phyloP scores from a whole-genome alignment of 805 yeast species.

The Kockiozyma suomiensis region DNA sequence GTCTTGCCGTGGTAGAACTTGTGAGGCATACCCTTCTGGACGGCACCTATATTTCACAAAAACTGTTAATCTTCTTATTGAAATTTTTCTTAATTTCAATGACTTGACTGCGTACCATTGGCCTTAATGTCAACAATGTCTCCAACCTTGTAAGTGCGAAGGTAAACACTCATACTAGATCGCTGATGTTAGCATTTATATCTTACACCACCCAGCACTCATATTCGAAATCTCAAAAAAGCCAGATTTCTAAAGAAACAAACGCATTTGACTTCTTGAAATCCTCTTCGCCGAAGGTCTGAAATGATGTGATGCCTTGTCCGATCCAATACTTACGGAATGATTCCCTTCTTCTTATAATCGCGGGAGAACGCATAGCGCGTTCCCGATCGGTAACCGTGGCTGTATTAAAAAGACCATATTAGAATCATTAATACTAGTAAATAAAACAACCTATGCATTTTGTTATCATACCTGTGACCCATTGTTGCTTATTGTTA shows the following conservation, averaged over 20 bases:
- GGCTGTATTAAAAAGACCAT: too few relatives aligned
- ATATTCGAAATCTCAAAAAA: neutral
- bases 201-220: too few relatives aligned
- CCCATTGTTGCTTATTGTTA: slow-evolving; percentile 35
- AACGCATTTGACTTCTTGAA: neutral
- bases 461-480: slow-evolving; percentile 34
- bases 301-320: too few relatives aligned
- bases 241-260: too few relatives aligned
- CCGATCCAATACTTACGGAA: slow-evolving; percentile 53
- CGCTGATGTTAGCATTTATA: slow-evolving; percentile 2
- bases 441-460: too few relatives aligned
- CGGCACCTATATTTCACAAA: slow-evolving; percentile 50
- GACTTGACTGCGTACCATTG: slow-evolving; percentile 58
- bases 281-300: neutral
- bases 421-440: too few relatives aligned
- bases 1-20: slow-evolving; percentile 99
- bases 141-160: slow-evolving; percentile 97
- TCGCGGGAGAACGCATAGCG: slow-evolving; percentile 99
- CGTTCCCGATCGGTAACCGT: slow-evolving; percentile 99
- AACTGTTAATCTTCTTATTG: neutral
- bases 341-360: slow-evolving; percentile 95
- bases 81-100: neutral
- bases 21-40: slow-evolving; percentile 99
- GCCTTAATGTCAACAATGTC: slow-evolving; percentile 99
- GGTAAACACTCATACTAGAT: slow-evolving; percentile 76